Conservation (phyloP, 768 basidiomycete genomes). For the Amanita molliuscula region DNA sequence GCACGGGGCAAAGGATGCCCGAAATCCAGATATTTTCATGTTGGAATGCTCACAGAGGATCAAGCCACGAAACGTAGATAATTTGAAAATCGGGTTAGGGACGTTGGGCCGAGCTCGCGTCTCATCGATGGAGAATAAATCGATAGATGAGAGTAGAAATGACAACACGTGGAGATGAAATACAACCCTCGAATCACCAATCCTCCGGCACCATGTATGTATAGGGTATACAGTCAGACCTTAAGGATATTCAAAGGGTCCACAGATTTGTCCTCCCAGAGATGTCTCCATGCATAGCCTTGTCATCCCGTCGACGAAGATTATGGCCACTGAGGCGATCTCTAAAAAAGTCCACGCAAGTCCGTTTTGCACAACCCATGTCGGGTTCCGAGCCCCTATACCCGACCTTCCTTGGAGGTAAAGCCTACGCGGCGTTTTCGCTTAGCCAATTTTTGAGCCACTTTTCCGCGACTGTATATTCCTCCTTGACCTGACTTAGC, state of each 20-base stretch:
- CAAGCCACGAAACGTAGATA: background rate
- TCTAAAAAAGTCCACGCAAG: slow-evolving; percentile 7
- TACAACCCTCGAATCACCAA: slow-evolving; percentile 2
- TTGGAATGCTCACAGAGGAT: background rate
- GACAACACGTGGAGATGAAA: background rate
- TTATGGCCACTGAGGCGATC: slow-evolving; percentile 5
- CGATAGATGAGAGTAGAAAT: background rate
- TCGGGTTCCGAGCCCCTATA: background rate
- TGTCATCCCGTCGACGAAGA: slow-evolving; percentile 3
- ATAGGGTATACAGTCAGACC: slow-evolving; percentile 5
- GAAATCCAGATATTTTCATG: background rate
- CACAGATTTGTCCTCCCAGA: slow-evolving; percentile 4
- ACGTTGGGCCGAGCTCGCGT: background rate
- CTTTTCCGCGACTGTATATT: slow-evolving; percentile 58
- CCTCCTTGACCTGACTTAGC: slow-evolving; percentile 48
- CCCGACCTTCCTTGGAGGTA: background rate
- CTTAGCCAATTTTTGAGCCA: slow-evolving; percentile 44
- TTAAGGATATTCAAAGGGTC: slow-evolving; percentile 4
- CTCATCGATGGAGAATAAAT: background rate
- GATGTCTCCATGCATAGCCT: slow-evolving; percentile 1
- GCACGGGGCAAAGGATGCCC: background rate
- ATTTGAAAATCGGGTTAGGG: background rate
- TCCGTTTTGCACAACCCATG: background rate
- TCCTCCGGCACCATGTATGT: background rate
- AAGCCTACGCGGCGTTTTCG: background rate